phyloP scores from a whole-genome alignment of 2,329 filamentous ascomycete species.

The Penicillium sp. region DNA sequence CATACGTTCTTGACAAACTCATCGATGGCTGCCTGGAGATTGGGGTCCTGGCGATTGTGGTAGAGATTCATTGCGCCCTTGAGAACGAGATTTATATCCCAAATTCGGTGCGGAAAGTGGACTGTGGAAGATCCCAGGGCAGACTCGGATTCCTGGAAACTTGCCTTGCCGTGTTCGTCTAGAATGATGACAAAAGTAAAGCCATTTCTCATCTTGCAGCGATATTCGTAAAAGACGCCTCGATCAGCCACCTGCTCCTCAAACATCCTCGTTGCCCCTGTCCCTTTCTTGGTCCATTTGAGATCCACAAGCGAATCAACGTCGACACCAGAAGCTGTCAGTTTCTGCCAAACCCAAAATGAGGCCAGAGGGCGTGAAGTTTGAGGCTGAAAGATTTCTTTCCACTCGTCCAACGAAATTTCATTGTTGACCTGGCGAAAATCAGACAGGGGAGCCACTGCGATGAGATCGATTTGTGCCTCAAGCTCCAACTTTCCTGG shows the following conservation, averaged over 20 bases:
- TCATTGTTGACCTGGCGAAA: constrained; percentile 21
- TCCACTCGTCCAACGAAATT: constrained; percentile 25
- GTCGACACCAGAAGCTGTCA: constrained; percentile 30
- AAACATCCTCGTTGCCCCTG: constrained; percentile 26
- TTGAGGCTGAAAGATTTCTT: constrained; percentile 28
- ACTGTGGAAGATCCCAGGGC: constrained; percentile 34
- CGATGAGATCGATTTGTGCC: constrained; percentile 34
- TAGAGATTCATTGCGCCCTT: constrained; percentile 21
- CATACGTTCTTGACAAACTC: constrained; percentile 32
- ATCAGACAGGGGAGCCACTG: constrained; percentile 20
- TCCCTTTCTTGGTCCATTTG: constrained; percentile 21
- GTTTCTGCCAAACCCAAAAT: constrained; percentile 1
- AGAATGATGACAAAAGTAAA: constrained; percentile 30
- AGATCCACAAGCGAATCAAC: constrained; percentile 37
- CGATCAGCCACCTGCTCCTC: constrained; percentile 21
- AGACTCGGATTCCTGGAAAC: constrained; percentile 22
- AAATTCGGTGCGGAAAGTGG: constrained; percentile 36
- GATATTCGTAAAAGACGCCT: constrained; percentile 35
- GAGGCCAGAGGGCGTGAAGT: constrained; percentile 8
- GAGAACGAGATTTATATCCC: constrained; percentile 37
- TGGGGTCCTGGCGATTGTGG: constrained; percentile 19
- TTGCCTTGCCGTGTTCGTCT: constrained; percentile 28
- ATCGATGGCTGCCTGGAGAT: constrained; percentile 26
- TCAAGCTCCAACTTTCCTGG: constrained; percentile 33
- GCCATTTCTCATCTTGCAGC: constrained; percentile 31